A percentile compares a stretch with the other conserved stretches of the same genome.
Evolutionary conservation across 805 yeast species (phyloP).

Genomic region (Candida broadrunensis): DNA sequence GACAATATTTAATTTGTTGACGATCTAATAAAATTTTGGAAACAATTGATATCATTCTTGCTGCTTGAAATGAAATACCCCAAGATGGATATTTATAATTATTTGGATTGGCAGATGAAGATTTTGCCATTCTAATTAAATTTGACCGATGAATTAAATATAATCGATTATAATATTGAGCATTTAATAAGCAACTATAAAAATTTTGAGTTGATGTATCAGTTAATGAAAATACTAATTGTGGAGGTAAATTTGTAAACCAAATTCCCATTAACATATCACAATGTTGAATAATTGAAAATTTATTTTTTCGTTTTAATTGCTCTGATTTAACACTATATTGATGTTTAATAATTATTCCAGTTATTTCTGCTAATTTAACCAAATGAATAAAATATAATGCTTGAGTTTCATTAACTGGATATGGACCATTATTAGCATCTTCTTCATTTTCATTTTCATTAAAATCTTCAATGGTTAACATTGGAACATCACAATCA

Average conservation of each 20-base stretch:
- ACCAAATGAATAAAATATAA: constrained; percentile 60
- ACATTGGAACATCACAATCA: constrained; percentile 76
- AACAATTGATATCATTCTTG: constrained; percentile 68
- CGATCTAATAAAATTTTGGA: constrained; percentile 52
- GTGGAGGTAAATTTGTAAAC: constrained; percentile 65
- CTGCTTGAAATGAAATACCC: constrained; percentile 81
- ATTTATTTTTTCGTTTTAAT: constrained; percentile 41
- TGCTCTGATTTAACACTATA: constrained; percentile 66
- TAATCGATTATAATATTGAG: constrained; percentile 71
- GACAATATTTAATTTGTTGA: constrained; percentile 49
- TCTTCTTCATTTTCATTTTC: constrained; percentile 22
- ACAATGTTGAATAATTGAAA: constrained; percentile 57
- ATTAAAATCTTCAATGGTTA: constrained; percentile 61
- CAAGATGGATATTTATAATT: constrained; percentile 63
- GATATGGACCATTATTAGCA: constrained; percentile 34
- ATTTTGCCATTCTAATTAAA: constrained; percentile 48
- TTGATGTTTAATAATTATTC: constrained; percentile 65
- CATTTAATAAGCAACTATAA: constrained; percentile 56
- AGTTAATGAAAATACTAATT: constrained; percentile 58
- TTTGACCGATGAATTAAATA: constrained; percentile 71
- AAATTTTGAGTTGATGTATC: constrained; percentile 53
- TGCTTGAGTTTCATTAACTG: constrained; percentile 47
- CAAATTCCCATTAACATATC: constrained; percentile 76
- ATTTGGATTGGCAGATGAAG: constrained; percentile 36
- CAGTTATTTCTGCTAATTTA: constrained; percentile 68